A percentile compares a stretch with the other conserved stretches of the same genome.
phyloP scores from a whole-genome alignment of 2,329 filamentous ascomycete species.

The Hyphodiscus sp. region DNA sequence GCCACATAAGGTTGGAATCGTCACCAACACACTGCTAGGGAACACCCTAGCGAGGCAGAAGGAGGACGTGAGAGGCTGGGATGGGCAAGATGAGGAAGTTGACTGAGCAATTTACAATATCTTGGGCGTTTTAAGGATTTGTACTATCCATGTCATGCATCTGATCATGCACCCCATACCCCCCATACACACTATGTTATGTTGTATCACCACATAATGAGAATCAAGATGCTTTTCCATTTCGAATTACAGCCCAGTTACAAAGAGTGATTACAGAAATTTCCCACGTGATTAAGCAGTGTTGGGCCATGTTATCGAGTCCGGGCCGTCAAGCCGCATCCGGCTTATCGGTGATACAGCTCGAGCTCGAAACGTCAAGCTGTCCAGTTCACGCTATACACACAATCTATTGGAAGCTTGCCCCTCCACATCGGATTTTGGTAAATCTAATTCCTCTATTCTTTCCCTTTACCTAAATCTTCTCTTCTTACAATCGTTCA shows the following conservation, averaged over 20 bases:
- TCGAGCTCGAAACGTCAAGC: background rate
- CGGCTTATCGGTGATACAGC: background rate
- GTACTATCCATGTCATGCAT: background rate
- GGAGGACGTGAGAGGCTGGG: constrained; percentile 24
- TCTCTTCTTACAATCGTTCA: background rate
- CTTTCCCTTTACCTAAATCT: background rate
- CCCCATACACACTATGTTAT: too few relatives aligned
- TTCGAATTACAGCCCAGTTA: too few relatives aligned
- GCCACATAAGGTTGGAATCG: constrained; percentile 26
- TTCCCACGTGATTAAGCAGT: background rate
- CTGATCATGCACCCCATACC: too few relatives aligned
- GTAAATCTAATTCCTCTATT: background rate
- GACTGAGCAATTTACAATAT: constrained; percentile 13
- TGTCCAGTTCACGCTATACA: background rate
- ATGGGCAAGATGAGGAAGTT: constrained; percentile 25
- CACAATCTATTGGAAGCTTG: background rate
- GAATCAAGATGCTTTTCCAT: background rate
- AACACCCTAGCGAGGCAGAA: constrained; percentile 27
- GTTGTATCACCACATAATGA: background rate
- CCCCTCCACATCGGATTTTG: too few relatives aligned
- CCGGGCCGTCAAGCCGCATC: background rate
- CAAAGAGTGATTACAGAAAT: background rate
- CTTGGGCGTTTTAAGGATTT: background rate
- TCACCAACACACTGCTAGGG: constrained; percentile 28
- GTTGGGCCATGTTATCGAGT: background rate